phyloP scores from a whole-genome alignment of 2,329 filamentous ascomycete genomes.

The Penicillium sp. region DNA sequence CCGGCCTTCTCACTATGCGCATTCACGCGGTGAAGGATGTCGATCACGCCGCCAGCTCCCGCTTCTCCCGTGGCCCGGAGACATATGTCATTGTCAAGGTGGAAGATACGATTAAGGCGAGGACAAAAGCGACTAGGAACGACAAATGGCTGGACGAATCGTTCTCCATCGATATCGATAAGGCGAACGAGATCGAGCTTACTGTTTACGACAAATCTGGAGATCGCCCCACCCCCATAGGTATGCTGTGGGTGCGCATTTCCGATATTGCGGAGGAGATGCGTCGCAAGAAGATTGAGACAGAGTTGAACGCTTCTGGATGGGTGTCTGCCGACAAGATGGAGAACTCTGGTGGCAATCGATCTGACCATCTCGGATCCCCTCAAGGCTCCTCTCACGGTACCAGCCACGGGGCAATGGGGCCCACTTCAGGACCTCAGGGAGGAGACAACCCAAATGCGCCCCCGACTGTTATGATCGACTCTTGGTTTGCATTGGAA shows the following conservation, averaged over 20 bases:
- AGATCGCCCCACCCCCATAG: conserved; percentile 88
- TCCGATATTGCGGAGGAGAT: conserved; percentile 98
- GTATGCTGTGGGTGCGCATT: conserved; percentile 92
- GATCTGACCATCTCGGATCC: conserved; percentile 54
- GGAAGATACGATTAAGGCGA: conserved; percentile 85
- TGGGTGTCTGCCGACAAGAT: conserved; percentile 98
- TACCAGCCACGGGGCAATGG: conserved; percentile 24
- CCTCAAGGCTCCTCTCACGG: conserved; percentile 40
- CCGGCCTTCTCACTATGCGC: conserved; percentile 80
- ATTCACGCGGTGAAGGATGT: conserved; percentile 90
- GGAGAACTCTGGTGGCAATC: conserved; percentile 56
- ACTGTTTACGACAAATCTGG: conserved; percentile 95
- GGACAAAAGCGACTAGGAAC: conserved; percentile 78
- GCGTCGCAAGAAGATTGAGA: conserved; percentile 93
- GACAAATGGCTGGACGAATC: conserved; percentile 91
- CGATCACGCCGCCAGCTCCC: conserved; percentile 78
- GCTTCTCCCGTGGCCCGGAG: conserved; percentile 87
- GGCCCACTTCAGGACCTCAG: conserved; percentile 25
- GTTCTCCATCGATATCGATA: conserved; percentile 91
- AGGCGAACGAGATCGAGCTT: conserved; percentile 96
- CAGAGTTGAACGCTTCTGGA: conserved; percentile 87
- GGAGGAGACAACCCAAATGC: conserved; percentile 31
- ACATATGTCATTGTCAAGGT: conserved; percentile 97
- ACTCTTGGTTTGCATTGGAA: conserved; percentile 96
- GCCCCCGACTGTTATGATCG: conserved; percentile 56